Evolutionary conservation across 2,329 filamentous ascomycete genomes (phyloP).

Genomic region (Ceratocystis huliohia): DNA sequence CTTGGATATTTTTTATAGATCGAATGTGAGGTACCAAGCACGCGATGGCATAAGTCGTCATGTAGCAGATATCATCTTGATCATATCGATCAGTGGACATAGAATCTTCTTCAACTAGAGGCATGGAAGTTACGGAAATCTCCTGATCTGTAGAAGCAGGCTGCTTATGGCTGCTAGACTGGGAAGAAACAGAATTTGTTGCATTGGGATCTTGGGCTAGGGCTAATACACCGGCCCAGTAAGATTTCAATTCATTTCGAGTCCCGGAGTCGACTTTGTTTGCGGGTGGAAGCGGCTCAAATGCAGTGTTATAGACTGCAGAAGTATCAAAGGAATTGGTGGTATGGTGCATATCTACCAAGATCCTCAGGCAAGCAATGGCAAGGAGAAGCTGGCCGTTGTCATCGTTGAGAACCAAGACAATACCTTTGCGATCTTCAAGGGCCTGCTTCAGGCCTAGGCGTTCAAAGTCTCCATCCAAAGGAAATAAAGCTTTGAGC

Average conservation of each 20-base stretch:
- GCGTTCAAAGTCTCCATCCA: background rate
- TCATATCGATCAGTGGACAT: conserved; percentile 8
- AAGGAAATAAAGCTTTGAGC: background rate
- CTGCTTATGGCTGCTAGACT: too few species aligned
- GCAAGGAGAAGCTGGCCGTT: background rate
- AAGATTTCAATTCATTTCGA: background rate
- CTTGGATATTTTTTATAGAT: background rate
- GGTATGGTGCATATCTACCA: background rate
- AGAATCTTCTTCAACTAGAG: background rate
- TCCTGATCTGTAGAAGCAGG: background rate
- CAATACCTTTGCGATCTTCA: background rate
- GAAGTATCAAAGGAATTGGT: background rate
- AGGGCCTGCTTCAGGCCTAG: background rate
- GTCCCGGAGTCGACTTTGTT: background rate
- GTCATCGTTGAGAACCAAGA: background rate
- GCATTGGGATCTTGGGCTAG: background rate
- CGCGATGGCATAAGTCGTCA: conserved; percentile 10
- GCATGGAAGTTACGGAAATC: background rate
- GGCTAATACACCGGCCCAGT: background rate
- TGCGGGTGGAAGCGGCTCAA: background rate
- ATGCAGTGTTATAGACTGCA: background rate
- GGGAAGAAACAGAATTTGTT: background rate
- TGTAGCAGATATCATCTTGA: conserved; percentile 11
- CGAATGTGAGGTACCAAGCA: conserved; percentile 8
- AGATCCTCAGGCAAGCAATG: background rate